Conservation (phyloP, 2,329 filamentous ascomycete species). For the Aureobasidium leucospermi region DNA sequence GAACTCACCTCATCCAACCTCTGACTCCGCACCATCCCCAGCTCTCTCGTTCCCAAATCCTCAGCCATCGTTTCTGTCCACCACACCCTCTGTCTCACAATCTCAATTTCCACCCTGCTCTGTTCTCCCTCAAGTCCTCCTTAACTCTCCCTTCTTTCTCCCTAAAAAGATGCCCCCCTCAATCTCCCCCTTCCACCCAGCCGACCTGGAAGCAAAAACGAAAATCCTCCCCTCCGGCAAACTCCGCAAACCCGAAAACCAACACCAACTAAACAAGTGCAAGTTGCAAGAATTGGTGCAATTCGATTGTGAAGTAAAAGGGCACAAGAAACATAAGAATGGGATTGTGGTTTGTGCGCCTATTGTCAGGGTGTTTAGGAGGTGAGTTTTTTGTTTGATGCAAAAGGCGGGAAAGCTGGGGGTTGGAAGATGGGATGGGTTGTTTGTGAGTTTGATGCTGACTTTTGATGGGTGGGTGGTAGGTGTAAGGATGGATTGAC, state of each 20-base stretch:
- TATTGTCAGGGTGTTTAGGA: conserved; percentile 52
- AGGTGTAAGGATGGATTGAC: conserved; percentile 49
- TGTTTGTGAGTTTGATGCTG: not conserved
- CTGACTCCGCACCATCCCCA: conserved; percentile 44
- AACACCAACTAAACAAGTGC: conserved; percentile 46
- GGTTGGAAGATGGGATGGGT: not conserved
- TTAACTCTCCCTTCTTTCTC: too few species aligned
- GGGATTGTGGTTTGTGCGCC: conserved; percentile 47
- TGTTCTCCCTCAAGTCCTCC: too few species aligned
- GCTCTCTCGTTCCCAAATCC: conserved; percentile 46
- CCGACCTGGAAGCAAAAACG: conserved; percentile 44
- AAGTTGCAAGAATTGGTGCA: conserved; percentile 53
- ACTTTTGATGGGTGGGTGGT: conserved; percentile 15
- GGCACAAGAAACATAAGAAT: conserved; percentile 29
- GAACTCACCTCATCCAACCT: conserved; percentile 43
- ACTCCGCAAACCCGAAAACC: conserved; percentile 44
- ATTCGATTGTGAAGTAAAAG: conserved; percentile 52
- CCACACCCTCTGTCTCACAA: too few species aligned
- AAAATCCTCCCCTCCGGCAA: conserved; percentile 46
- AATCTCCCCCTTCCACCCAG: conserved; percentile 45
- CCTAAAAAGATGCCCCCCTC: conserved; percentile 43
- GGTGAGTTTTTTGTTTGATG: conserved; percentile 36
- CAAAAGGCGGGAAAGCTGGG: not conserved
- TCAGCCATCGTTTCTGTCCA: conserved; percentile 21
- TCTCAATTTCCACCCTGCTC: too few species aligned